Evolutionary conservation across 768 basidiomycete genomes (phyloP).

Genomic region (Omphalotus guepiniiformis): DNA sequence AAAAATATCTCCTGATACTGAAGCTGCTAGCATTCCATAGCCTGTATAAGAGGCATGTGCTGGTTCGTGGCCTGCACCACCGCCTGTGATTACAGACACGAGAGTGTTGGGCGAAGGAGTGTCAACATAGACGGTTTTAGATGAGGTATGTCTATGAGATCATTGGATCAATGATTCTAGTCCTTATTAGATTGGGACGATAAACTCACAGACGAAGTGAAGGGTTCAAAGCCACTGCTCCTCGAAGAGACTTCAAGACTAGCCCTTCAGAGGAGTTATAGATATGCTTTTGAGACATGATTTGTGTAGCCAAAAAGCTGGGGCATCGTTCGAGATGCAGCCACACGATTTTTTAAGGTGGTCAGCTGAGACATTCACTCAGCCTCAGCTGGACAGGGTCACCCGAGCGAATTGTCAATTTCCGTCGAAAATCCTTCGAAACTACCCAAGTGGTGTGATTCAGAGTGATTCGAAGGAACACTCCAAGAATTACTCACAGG

Average conservation of each 20-base stretch:
- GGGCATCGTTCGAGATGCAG: too few relatives aligned
- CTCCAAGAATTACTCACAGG: too few relatives aligned
- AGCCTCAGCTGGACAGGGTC: too few relatives aligned
- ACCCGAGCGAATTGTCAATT: too few relatives aligned
- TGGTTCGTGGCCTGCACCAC: constrained; percentile 58
- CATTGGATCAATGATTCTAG: not conserved
- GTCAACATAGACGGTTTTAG: constrained; percentile 31
- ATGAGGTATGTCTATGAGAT: constrained; percentile 28
- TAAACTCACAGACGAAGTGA: constrained; percentile 31
- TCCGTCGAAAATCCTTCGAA: too few relatives aligned
- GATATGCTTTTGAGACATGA: constrained; percentile 40
- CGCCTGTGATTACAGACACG: constrained; percentile 44
- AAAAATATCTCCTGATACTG: constrained; percentile 59
- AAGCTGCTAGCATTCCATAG: constrained; percentile 49
- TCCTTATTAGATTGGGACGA: not conserved
- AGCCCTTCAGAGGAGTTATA: constrained; percentile 37
- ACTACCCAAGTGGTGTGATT: too few relatives aligned
- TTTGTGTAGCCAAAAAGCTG: too few relatives aligned
- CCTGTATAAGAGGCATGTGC: constrained; percentile 57
- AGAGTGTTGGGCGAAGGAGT: constrained; percentile 16
- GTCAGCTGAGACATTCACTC: too few relatives aligned
- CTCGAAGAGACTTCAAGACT: constrained; percentile 38
- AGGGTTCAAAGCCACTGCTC: constrained; percentile 38
- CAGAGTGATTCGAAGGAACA: too few relatives aligned
- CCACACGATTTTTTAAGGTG: too few relatives aligned